phyloP scores from a whole-genome alignment of 1,139 yeast genomes.

The Saccharomyces hybrid region DNA sequence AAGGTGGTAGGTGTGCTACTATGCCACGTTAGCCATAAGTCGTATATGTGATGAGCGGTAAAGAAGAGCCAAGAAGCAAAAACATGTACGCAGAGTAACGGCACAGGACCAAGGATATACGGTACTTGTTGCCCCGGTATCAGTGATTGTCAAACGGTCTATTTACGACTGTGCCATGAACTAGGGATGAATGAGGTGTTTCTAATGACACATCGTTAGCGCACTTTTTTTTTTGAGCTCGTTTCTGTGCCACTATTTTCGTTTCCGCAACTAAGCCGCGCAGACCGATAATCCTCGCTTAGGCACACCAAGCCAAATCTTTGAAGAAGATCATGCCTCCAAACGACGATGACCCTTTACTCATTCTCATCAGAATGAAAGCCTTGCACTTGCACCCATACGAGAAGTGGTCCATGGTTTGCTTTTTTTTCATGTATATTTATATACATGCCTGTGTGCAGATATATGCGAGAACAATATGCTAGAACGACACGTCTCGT shows the following conservation, averaged over 20 bases:
- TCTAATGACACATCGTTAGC: not conserved
- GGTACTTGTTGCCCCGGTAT: not conserved
- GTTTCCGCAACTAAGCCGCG: not conserved
- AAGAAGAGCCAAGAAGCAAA: not conserved
- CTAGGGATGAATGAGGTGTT: not conserved
- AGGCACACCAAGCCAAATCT: not conserved
- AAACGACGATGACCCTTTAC: not conserved
- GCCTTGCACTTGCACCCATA: not conserved
- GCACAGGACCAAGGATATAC: not conserved
- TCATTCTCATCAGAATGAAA: not conserved
- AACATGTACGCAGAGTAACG: not conserved
- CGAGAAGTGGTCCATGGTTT: not conserved
- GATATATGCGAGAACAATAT: not conserved
- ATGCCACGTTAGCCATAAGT: not conserved
- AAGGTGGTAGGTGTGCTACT: not conserved
- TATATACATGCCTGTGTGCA: not conserved
- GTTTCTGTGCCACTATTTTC: not conserved
- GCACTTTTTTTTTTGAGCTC: not conserved
- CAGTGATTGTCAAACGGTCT: not conserved
- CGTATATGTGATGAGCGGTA: not conserved
- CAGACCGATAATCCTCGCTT: not conserved
- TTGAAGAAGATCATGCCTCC: not conserved
- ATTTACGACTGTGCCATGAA: not conserved
- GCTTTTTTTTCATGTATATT: not conserved
- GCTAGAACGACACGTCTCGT: not conserved